A percentile compares a stretch with the other conserved stretches of the same genome.
phyloP scores from a whole-genome alignment of 106 monocot species.

The Vanilla planifolia region DNA sequence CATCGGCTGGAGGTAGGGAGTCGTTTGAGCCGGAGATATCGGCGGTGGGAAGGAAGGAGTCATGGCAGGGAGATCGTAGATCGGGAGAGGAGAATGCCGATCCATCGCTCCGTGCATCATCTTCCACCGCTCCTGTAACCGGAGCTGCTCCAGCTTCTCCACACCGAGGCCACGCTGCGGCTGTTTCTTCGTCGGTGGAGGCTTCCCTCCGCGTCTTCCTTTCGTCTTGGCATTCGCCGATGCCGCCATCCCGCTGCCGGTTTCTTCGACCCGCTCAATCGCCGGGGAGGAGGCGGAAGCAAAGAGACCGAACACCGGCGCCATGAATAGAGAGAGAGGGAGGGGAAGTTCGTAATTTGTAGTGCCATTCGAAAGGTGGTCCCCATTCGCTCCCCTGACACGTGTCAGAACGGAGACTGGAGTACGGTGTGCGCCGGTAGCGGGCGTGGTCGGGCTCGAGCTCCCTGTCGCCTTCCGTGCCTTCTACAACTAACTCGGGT shows the following conservation, averaged over 20 bases:
- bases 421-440: constrained; percentile 6
- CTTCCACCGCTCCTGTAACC: constrained; percentile 47
- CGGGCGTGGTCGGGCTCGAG: constrained; percentile 7
- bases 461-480: constrained; percentile 1
- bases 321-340: not conserved
- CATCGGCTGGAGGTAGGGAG: not conserved
- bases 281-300: constrained; percentile 9
- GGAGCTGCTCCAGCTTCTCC: constrained; percentile 45
- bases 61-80: not conserved
- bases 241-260: not conserved
- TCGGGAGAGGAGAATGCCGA: not conserved
- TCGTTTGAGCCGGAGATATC: not conserved
- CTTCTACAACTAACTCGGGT: no score
- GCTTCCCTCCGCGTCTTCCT: constrained; percentile 17
- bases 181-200: constrained; percentile 22
- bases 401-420: not conserved
- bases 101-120: constrained; percentile 19
- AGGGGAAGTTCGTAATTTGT: constrained; percentile 2
- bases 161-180: constrained; percentile 59
- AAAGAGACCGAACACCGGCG: constrained; percentile 17
- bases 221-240: constrained; percentile 7
- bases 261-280: not conserved
- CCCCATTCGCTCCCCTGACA: not conserved
- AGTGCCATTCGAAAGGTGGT: not conserved
- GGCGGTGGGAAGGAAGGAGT: not conserved